phyloP scores from a whole-genome alignment of 768 basidiomycete genomes.

The Termitomyces heimii region DNA sequence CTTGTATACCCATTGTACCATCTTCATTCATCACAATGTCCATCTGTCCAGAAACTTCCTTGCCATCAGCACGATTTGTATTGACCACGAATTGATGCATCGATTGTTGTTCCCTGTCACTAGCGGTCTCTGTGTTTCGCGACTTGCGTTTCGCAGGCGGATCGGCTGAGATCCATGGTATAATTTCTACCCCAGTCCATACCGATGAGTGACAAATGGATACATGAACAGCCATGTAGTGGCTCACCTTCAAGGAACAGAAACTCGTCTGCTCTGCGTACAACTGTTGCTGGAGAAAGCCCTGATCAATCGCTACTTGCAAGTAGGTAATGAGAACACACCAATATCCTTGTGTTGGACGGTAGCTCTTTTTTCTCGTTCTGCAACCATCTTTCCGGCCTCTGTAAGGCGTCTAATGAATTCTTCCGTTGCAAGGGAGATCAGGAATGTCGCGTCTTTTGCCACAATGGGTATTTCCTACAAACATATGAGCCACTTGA shows the following conservation, averaged over 20 bases:
- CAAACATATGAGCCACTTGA: background rate
- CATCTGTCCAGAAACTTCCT: constrained; percentile 12
- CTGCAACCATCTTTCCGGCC: constrained; percentile 65
- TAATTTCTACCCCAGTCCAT: constrained; percentile 39
- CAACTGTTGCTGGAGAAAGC: constrained; percentile 44
- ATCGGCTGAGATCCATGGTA: constrained; percentile 45
- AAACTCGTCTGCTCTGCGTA: constrained; percentile 68
- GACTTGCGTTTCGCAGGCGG: constrained; percentile 38
- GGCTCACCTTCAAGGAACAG: constrained; percentile 67
- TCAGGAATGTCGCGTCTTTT: constrained; percentile 72
- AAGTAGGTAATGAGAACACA: constrained; percentile 25
- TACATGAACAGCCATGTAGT: background rate
- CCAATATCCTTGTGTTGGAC: constrained; percentile 80
- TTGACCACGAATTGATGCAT: constrained; percentile 43
- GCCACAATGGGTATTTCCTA: constrained; percentile 75
- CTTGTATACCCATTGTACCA: constrained; percentile 48
- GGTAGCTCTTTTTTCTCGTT: constrained; percentile 64
- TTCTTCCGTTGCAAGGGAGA: constrained; percentile 83
- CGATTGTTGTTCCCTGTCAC: constrained; percentile 26
- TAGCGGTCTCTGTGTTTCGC: constrained; percentile 20
- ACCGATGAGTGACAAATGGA: background rate
- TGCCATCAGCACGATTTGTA: constrained; percentile 14
- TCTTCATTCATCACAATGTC: constrained; percentile 53
- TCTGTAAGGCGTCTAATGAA: constrained; percentile 74
- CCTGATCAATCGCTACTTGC: background rate